Percentiles rank a stretch among this genome's conserved stretches.
phyloP scores from a whole-genome alignment of 78 protist genomes.

The Polysphondylium violaceum region DNA sequence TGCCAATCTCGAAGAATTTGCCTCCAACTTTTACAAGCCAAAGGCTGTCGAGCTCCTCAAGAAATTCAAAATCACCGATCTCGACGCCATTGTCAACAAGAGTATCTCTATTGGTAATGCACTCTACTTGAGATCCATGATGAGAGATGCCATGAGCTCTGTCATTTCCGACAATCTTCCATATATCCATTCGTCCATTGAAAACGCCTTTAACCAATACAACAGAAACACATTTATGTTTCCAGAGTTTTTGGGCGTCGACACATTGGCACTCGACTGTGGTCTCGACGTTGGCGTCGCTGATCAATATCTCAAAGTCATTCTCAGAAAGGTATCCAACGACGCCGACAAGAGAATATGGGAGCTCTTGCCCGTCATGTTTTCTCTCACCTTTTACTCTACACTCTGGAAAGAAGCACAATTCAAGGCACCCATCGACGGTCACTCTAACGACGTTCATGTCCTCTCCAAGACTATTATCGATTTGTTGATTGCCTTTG shows the following conservation, averaged over 20 bases:
- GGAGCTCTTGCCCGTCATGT: constrained; percentile 80
- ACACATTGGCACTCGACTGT: constrained; percentile 76
- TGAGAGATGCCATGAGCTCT: constrained; percentile 57
- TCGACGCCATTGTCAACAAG: constrained; percentile 43
- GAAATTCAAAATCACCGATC: constrained; percentile 57
- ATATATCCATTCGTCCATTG: constrained; percentile 30
- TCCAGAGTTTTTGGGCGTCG: constrained; percentile 71
- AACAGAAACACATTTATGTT: constrained; percentile 74
- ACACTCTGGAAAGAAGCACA: constrained; percentile 73
- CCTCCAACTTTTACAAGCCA: constrained; percentile 18
- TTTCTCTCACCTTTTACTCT: constrained; percentile 57
- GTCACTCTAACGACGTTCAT: constrained; percentile 74
- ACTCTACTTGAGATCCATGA: constrained; percentile 67
- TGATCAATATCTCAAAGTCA: constrained; percentile 80
- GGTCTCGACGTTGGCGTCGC: constrained; percentile 81
- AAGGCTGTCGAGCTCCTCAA: constrained; percentile 41
- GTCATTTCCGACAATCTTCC: constrained; percentile 48
- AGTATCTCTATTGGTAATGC: constrained; percentile 82
- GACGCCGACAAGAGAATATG: constrained; percentile 70
- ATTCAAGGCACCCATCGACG: constrained; percentile 68
- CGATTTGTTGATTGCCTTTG: constrained; percentile 64
- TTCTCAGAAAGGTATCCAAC: constrained; percentile 38
- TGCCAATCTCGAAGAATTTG: constrained; percentile 35
- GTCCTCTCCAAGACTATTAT: constrained; percentile 45
- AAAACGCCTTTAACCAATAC: constrained; percentile 74